phyloP scores from a whole-genome alignment of 352 stramenopile genomes.

The Pythium vanterpoolii region DNA sequence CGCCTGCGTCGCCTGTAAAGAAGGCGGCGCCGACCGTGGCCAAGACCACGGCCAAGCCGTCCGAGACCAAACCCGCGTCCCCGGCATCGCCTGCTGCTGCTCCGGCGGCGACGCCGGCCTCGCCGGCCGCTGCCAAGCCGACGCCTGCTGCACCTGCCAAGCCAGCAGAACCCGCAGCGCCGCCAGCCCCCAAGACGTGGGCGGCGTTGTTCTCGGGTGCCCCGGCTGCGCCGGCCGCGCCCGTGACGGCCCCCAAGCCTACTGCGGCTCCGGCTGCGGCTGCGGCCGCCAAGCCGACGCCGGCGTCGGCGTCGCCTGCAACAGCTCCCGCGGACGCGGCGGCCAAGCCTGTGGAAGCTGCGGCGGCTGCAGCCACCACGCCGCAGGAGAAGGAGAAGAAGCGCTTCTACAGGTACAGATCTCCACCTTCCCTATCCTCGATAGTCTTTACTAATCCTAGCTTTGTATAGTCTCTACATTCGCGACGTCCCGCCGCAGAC shows the following conservation, averaged over 20 bases:
- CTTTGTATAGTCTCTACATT: conserved; percentile 63
- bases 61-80: conserved; percentile 31
- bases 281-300: conserved; percentile 14
- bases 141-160: conserved; percentile 17
- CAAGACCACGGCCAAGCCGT: conserved; percentile 30
- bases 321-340: conserved; percentile 11
- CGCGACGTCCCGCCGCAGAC: conserved; percentile 68
- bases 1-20: conserved; percentile 34
- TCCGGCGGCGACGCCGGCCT: conserved; percentile 16
- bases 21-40: conserved; percentile 33
- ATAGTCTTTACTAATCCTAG: neutral
- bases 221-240: conserved; percentile 8
- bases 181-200: conserved; percentile 49
- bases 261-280: conserved; percentile 12
- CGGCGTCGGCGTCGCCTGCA: conserved; percentile 18
- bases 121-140: conserved; percentile 15
- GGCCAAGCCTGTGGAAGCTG: conserved; percentile 12
- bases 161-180: conserved; percentile 22
- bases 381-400: conserved; percentile 47
- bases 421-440: neutral
- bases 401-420: conserved; percentile 35
- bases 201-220: conserved; percentile 45
- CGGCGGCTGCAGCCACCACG: conserved; percentile 20
- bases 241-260: conserved; percentile 26
- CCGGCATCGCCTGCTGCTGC: conserved; percentile 24